Conservation (phyloP, 2,329 filamentous ascomycete genomes). For the Pyrenochaeta sp. region DNA sequence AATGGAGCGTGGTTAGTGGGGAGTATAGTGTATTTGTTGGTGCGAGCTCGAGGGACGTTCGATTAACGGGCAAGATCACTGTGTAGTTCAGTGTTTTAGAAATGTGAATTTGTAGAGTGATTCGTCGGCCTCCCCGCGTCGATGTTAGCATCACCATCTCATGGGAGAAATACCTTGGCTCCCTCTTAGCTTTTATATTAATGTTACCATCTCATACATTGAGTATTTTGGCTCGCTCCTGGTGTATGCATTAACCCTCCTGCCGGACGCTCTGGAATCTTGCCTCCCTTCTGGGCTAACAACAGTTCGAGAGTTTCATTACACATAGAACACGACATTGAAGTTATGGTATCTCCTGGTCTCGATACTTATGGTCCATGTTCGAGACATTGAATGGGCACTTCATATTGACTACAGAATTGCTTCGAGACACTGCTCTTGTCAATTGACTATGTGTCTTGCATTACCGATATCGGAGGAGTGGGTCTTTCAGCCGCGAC, state of each 20-base stretch:
- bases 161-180: too few species aligned
- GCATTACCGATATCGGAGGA: slow-evolving; percentile 1
- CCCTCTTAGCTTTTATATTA: too few species aligned
- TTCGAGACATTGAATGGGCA: neutral
- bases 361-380: neutral
- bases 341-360: too few species aligned
- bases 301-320: too few species aligned
- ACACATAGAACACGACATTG: too few species aligned
- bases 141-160: neutral
- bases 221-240: too few species aligned
- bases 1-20: slow-evolving; percentile 47
- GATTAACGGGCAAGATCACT: slow-evolving; percentile 43
- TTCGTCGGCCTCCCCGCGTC: neutral
- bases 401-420: neutral
- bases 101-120: neutral
- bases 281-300: too few species aligned
- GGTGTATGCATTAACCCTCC: too few species aligned
- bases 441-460: neutral
- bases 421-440: neutral
- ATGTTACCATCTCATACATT: too few species aligned
- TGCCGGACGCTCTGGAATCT: too few species aligned
- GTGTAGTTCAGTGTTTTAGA: slow-evolving; percentile 23
- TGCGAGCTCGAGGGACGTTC: slow-evolving; percentile 48
- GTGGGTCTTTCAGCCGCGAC: neutral
- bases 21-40: slow-evolving; percentile 46